Base-by-base conservation (phyloP, 169 alveolate genomes). In the Plasmodium knowlesi region DNA sequence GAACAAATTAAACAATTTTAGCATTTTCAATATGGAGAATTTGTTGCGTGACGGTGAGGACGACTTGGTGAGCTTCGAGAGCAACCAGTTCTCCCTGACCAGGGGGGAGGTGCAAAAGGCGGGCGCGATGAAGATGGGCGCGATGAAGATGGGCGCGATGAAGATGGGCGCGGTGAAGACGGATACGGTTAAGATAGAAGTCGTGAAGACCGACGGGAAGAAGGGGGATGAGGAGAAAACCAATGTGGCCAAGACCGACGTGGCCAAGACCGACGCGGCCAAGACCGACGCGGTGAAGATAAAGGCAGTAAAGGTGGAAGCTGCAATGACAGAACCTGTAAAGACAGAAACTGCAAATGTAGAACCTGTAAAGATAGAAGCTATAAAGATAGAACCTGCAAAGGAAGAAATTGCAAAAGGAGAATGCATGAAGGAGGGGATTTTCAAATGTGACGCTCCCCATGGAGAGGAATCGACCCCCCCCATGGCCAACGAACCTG, bases 21-120 rank as follows among this genome's bases (percentile, higher is more conserved):
- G 71, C 81, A 88, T 88, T 14, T 88, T 84, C 83, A 79, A 88
- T 30, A 88, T 88, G 94, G 80, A 89, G 12, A 88, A 88, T 79
- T 61, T 88, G 34, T 50, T 88, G 34, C 53, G 53, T 39, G 73
- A 79, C 50, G 67, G 39, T 39, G 30, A 61, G 14, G 76, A 67
- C 76, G 76, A 67, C 8, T 14, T 67, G 39, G 5, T 67, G 16
- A 67, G 37, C 34, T 76, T 76, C 43, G 93, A 86, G 50, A 28
- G 61, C 50, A 54, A 39, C 80, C 79, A 74, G 43, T 76, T 43
- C 30, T 74, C 81, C 39, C 3, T 34, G 19, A 86, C 93, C 50
- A 86, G 80, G 46, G 61, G 43, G 34, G 93, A 71, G 8, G 22
- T 22, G 12, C 41, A 28, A 67, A 72, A 43, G 30, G 50, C 9